These are phyloP conservation scores for Salisapilia sapeloensis DNA, from an alignment of 352 stramenopile species.

Conservation along the genomic window DNA sequence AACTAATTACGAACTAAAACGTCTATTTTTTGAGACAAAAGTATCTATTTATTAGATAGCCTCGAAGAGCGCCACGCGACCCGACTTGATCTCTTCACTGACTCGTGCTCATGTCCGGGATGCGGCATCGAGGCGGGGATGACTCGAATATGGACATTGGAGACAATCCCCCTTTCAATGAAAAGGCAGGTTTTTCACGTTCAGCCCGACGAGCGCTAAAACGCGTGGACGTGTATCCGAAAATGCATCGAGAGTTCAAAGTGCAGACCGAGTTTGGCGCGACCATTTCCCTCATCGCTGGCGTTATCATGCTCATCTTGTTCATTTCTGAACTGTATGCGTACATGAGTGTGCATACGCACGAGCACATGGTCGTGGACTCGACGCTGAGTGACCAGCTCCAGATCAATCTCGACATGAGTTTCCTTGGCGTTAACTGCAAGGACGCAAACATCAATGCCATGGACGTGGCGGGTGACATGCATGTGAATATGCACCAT, in stretches of 20 bases:
- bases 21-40: too few relatives aligned
- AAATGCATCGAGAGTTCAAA: conserved; percentile 91
- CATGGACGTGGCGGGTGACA: conserved; percentile 97
- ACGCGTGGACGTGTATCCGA: conserved; percentile 87
- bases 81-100: too few relatives aligned
- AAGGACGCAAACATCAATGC: conserved; percentile 95
- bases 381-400: conserved; percentile 89
- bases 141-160: too few relatives aligned
- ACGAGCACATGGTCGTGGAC: conserved; percentile 94
- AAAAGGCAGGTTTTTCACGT: too few relatives aligned
- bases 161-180: too few relatives aligned
- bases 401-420: conserved; percentile 95
- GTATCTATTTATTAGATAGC: too few relatives aligned
- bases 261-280: conserved; percentile 89
- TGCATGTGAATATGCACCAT: conserved; percentile 94
- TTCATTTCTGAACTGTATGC: conserved; percentile 77
- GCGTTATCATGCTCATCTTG: conserved; percentile 80
- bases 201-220: conserved; percentile 48
- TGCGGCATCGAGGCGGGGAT: too few relatives aligned
- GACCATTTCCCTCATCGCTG: conserved; percentile 76
- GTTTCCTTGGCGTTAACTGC: conserved; percentile 93
- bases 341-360: conserved; percentile 64
- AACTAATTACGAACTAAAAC: too few relatives aligned
- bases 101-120: too few relatives aligned
- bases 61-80: too few relatives aligned